These are phyloP conservation scores for Suillus americanus DNA, from an alignment of 768 basidiomycete species.

Conservation along the genomic window DNA sequence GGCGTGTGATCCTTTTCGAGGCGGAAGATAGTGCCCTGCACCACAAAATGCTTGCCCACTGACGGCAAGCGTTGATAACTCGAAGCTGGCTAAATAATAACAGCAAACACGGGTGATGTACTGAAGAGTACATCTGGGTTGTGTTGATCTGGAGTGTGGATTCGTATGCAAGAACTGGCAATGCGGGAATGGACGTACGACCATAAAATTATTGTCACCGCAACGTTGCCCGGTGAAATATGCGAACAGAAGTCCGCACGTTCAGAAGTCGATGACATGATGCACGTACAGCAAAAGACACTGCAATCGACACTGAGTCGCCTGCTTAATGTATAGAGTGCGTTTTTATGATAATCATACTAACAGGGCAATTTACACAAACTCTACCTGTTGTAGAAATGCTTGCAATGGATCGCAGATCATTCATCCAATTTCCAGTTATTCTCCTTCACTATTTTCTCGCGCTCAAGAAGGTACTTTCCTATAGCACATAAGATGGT, in stretches of 20 bases:
- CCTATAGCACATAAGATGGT: slow-evolving; percentile 39
- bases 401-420: neutral
- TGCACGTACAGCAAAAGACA: neutral
- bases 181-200: neutral
- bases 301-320: neutral
- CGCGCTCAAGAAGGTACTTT: slow-evolving; percentile 79
- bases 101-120: neutral
- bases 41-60: neutral
- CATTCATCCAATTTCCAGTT: slow-evolving; percentile 65
- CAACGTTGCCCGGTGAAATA: neutral
- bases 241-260: neutral
- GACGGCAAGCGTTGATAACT: neutral
- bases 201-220: neutral
- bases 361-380: neutral
- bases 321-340: neutral
- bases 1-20: neutral
- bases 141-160: neutral
- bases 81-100: neutral
- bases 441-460: slow-evolving; percentile 81
- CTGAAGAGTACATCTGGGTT: neutral
- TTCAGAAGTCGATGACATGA: neutral
- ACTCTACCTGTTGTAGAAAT: neutral
- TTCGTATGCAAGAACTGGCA: neutral
- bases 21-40: neutral
- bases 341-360: neutral